A percentile compares a stretch with the other conserved stretches of the same genome.
These are phyloP conservation scores for Kwoniella bestiolae DNA, from an alignment of 768 basidiomycete genomes.

Conservation along the genomic window DNA sequence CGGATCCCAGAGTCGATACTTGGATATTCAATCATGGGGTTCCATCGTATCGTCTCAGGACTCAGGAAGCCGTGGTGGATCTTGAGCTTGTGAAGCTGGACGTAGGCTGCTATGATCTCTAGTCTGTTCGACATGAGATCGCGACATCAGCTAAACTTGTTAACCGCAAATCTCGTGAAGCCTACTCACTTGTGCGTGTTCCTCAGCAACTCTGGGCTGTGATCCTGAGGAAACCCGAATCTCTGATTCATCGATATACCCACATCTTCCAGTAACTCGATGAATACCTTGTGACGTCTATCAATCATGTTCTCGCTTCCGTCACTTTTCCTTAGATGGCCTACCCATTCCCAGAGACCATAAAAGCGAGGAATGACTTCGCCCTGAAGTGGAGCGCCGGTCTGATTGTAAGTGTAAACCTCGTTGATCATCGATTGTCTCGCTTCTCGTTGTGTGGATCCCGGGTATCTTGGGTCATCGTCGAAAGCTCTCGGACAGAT, in stretches of 20 bases:
- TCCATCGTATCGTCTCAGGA: neutral
- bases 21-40: neutral
- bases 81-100: neutral
- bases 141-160: neutral
- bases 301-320: neutral
- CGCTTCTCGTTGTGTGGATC: neutral
- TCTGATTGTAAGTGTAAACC: neutral
- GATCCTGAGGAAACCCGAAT: neutral
- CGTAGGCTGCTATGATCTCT: neutral
- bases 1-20: constrained; percentile 1
- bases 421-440: neutral
- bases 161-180: neutral
- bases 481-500: constrained; percentile 2
- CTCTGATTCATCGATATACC: neutral
- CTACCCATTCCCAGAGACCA: constrained; percentile 5
- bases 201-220: neutral
- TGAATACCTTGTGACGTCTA: neutral
- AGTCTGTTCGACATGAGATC: neutral
- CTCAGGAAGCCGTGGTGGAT: neutral
- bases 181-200: neutral
- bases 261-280: constrained; percentile 5
- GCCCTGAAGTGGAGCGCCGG: neutral
- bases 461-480: neutral
- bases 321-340: neutral
- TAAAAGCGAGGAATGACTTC: constrained; percentile 7